A percentile compares a stretch with the other conserved stretches of the same genome.
phyloP scores from a whole-genome alignment of 106 monocot genomes.

The Amphibolis antarctica region DNA sequence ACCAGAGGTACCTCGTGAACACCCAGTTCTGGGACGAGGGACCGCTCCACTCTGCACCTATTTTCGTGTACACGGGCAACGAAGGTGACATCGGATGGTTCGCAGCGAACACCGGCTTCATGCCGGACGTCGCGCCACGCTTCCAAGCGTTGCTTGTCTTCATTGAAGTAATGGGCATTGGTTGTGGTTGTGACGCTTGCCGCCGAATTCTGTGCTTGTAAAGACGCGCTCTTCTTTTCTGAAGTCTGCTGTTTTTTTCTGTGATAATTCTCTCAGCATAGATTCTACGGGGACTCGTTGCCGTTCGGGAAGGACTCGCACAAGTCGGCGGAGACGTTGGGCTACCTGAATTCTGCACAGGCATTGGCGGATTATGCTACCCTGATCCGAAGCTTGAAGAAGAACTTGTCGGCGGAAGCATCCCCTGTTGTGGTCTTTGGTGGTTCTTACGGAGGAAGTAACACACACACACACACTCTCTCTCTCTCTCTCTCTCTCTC shows the following conservation, averaged over 20 bases:
- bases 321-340: constrained; percentile 39
- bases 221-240: neutral
- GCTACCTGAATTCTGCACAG: constrained; percentile 71
- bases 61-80: constrained; percentile 96
- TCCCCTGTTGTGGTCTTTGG: constrained; percentile 89
- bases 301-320: constrained; percentile 70
- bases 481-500: too few species aligned
- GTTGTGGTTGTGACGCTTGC: neutral
- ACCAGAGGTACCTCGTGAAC: constrained; percentile 85
- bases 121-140: constrained; percentile 73
- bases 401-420: constrained; percentile 69
- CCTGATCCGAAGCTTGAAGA: constrained; percentile 73
- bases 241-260: neutral
- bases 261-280: constrained; percentile 37
- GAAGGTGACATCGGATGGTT: constrained; percentile 91
- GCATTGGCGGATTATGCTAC: constrained; percentile 77
- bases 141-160: constrained; percentile 74
- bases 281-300: constrained; percentile 74
- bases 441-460: constrained; percentile 96
- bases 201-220: neutral
- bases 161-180: constrained; percentile 49
- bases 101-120: constrained; percentile 75
- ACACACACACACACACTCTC: too few species aligned
- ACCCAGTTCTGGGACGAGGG: constrained; percentile 47
- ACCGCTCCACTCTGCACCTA: constrained; percentile 37